Evolutionary conservation across 108 stramenopile genomes (phyloP).

Genomic region (Nitzschia inconspicua): DNA sequence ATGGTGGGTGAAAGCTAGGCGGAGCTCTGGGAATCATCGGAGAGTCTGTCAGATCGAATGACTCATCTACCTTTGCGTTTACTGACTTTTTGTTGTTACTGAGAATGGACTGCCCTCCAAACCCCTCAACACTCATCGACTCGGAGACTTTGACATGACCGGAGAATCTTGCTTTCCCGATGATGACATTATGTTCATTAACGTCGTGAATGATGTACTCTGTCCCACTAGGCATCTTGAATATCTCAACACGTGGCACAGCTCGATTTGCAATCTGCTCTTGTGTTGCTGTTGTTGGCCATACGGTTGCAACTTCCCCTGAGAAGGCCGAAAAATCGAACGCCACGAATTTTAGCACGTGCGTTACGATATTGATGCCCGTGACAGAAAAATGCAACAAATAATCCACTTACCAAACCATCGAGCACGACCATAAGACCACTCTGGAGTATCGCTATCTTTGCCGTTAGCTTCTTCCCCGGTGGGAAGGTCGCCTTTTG

Average conservation of each 20-base stretch:
- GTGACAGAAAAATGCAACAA: neutral
- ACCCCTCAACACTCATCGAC: slow-evolving; percentile 66
- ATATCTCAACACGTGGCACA: slow-evolving; percentile 70
- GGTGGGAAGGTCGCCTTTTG: neutral
- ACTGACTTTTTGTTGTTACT: neutral
- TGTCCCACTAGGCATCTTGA: slow-evolving; percentile 85
- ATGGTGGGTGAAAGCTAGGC: slow-evolving; percentile 84
- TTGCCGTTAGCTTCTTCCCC: slow-evolving; percentile 4
- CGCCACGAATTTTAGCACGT: neutral
- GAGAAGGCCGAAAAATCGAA: neutral
- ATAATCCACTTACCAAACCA: slow-evolving; percentile 38
- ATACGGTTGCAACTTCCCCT: slow-evolving; percentile 80
- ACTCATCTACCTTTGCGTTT: slow-evolving; percentile 2
- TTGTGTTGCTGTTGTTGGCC: slow-evolving; percentile 57
- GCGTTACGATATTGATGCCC: neutral
- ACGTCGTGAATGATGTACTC: slow-evolving; percentile 86
- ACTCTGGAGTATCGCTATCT: slow-evolving; percentile 6
- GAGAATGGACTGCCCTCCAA: slow-evolving; percentile 16
- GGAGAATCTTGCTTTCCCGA: slow-evolving; percentile 66
- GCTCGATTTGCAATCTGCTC: slow-evolving; percentile 58
- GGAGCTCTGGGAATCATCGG: slow-evolving; percentile 23
- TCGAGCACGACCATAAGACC: slow-evolving; percentile 24
- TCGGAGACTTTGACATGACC: slow-evolving; percentile 74
- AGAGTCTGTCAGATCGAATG: neutral
- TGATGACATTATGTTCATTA: slow-evolving; percentile 61